phyloP scores from a whole-genome alignment of 139 green algal genomes.

The Coelastrella sp. region DNA sequence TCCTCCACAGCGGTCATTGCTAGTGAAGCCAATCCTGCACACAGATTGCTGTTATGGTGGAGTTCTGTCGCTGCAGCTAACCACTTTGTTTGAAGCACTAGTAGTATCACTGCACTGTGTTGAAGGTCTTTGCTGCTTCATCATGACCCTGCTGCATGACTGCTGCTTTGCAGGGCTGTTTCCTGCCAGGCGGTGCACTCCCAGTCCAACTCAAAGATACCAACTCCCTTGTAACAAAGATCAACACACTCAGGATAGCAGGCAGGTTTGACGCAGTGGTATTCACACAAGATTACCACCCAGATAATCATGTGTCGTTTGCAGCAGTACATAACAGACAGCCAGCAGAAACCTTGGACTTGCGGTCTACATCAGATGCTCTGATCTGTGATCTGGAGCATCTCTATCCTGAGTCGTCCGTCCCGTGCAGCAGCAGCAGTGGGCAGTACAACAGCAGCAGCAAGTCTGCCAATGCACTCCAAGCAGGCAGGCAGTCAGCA shows the following conservation, averaged over 20 bases:
- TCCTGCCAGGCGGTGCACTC: conserved; percentile 11
- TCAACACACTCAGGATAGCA: neutral
- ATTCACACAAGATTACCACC: conserved; percentile 25
- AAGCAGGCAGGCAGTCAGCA: neutral
- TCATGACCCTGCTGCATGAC: too few relatives aligned
- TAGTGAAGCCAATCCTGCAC: too few relatives aligned
- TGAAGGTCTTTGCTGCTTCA: too few relatives aligned
- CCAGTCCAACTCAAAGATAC: neutral
- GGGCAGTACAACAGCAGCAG: too few relatives aligned
- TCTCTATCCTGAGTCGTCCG: neutral
- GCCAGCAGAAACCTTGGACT: neutral
- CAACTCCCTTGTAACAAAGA: neutral
- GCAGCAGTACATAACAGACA: conserved; percentile 22
- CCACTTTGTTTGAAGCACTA: too few relatives aligned
- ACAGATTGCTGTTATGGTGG: too few relatives aligned
- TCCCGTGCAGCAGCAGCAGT: neutral
- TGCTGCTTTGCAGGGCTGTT: conserved; percentile 11
- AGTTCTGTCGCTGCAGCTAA: too few relatives aligned
- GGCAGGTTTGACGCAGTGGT: neutral
- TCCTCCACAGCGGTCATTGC: too few relatives aligned
- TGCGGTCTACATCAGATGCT: neutral
- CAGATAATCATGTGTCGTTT: conserved; percentile 13
- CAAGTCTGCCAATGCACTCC: neutral
- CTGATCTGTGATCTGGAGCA: neutral
- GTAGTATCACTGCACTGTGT: too few relatives aligned